Conservation (phyloP, 331 rosid species). For the Malus hybrid region DNA sequence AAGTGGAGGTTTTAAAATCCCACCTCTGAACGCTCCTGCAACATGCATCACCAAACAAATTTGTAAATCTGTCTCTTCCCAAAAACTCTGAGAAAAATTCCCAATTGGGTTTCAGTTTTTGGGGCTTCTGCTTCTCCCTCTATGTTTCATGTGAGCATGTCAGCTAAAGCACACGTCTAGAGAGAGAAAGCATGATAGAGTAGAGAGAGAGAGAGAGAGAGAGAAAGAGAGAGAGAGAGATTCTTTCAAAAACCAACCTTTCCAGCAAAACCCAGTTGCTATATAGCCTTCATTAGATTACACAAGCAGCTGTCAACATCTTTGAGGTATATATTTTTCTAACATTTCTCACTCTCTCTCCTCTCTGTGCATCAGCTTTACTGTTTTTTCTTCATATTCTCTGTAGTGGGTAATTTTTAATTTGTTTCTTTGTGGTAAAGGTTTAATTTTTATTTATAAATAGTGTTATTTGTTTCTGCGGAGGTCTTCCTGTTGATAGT, state of each 20-base stretch:
- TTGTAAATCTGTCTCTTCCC: not conserved
- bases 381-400: slow-evolving; percentile 8
- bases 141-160: slow-evolving; percentile 32
- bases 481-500: slow-evolving; percentile 28
- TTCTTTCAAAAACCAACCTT: slow-evolving; percentile 41
- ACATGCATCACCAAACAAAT: not conserved
- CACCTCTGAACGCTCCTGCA: not conserved
- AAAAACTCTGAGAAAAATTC: not conserved
- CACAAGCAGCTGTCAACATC: slow-evolving; percentile 36
- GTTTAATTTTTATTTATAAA: slow-evolving; percentile 4
- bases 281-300: slow-evolving; percentile 5
- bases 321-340: slow-evolving; percentile 20
- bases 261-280: slow-evolving; percentile 47
- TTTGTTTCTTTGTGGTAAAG: not conserved
- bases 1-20: not conserved
- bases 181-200: not conserved
- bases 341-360: not conserved
- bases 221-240: slow-evolving; percentile 12
- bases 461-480: slow-evolving; percentile 1
- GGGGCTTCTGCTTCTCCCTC: slow-evolving; percentile 13
- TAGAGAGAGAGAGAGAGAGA: not conserved
- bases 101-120: not conserved
- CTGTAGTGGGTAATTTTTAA: not conserved
- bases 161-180: slow-evolving; percentile 32
- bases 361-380: slow-evolving; percentile 6